Base-by-base conservation (phyloP, 495 filamentous ascomycete genomes). In the Cercophora newfieldiana region DNA sequence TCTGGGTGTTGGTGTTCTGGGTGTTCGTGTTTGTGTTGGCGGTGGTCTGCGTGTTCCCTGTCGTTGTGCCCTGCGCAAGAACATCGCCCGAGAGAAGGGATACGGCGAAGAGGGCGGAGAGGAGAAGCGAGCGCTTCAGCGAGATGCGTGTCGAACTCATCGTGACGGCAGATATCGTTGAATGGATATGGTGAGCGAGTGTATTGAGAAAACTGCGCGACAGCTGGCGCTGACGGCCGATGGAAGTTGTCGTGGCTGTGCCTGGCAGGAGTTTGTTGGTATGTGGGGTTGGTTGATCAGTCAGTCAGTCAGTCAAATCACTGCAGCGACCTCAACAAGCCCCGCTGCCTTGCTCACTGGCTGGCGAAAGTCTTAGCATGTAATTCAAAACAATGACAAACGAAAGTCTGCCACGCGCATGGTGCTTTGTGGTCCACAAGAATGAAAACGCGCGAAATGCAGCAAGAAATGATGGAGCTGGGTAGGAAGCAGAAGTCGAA, bases 91-190 rank as follows among this genome's bases (percentile, higher is more conserved):
- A 63, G 33, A 79, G 64, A 26, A 77, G 31, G 16, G 71, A 65
- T 18, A 74, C 64, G 29, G 77, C 65, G 25, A 76, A 64, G 59
- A 75, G 62, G 37, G 70, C 66, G 18, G 80, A 71, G 19, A 77
- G 67, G 60, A 78, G 72, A 50, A 77, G 66, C 60, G 69, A 71
- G 55, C 76, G 72, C 74, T 71, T 77, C 71, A 77, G 63, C 62
- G 76, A 76, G 51, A 74, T 59, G 22, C 63, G 70, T 61, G 71
- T 55, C 12, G 68, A 59, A 48, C 64, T 60, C 75, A 78, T 78
- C 22, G 59, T 68, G 65, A 33, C 51, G 30, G 25, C 22, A 26
- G 16, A 3, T 30, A 28, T 47, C 19, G 19, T 48, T 48, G 18
- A 7, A 53, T 31, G 19, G 16, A 21, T 14, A 25, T 55, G 54